Percentiles rank a stretch among this genome's conserved stretches.
Conservation (phyloP, 2,329 filamentous ascomycete genomes). For the Calonectria pseudoreteaudii region DNA sequence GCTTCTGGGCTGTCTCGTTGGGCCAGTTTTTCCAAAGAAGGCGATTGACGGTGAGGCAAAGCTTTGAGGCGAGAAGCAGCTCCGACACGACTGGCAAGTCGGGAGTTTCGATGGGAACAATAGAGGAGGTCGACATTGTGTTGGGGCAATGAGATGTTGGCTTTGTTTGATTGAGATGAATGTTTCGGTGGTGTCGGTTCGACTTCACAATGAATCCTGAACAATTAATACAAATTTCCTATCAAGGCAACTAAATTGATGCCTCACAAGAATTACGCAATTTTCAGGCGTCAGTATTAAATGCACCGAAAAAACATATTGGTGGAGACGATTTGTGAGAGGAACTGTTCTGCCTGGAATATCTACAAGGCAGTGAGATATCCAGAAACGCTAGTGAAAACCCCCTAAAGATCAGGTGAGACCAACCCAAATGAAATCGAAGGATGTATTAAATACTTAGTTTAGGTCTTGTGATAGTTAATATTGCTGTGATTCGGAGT, state of each 20-base stretch:
- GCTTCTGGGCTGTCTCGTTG: constrained; percentile 11
- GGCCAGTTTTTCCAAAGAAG: constrained; percentile 23
- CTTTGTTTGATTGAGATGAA: neutral
- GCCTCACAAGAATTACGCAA: too few relatives aligned
- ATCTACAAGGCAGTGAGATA: neutral
- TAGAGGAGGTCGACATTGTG: neutral
- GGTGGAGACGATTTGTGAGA: neutral
- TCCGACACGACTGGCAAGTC: constrained; percentile 10
- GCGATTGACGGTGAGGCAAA: constrained; percentile 19
- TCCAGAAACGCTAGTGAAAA: neutral
- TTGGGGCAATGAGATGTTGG: neutral
- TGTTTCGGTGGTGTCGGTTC: neutral
- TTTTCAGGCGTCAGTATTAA: neutral
- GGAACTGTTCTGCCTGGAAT: neutral
- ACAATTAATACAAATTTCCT: neutral
- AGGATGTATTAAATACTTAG: too few relatives aligned
- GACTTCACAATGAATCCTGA: neutral
- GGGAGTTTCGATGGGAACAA: neutral
- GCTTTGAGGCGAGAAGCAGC: constrained; percentile 14
- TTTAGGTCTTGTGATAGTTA: too few relatives aligned
- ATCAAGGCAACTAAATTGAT: neutral
- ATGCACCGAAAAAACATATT: neutral
- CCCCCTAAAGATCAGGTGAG: too few relatives aligned
- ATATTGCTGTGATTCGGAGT: too few relatives aligned
- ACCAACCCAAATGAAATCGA: too few relatives aligned